These are phyloP conservation scores for Arthroderma sp. DNA, from an alignment of 2,329 filamentous ascomycete genomes.

Conservation along the genomic window DNA sequence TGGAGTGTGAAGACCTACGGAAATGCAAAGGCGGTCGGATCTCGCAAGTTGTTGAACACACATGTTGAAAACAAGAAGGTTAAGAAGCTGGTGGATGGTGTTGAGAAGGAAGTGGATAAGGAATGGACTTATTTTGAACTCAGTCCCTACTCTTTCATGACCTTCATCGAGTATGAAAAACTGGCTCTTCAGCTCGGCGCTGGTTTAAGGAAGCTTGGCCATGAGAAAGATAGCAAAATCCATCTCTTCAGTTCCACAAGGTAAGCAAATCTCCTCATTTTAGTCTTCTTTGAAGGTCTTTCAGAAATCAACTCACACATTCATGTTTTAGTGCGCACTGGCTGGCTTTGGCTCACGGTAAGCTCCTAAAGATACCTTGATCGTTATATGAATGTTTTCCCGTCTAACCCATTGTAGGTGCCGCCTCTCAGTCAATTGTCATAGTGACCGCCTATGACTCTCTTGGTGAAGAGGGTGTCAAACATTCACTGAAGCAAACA, in stretches of 20 bases:
- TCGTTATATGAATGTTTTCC: neutral
- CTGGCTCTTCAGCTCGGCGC: slow-evolving; percentile 55
- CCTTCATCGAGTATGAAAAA: slow-evolving; percentile 66
- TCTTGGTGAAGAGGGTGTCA: slow-evolving; percentile 22
- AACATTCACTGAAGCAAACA: slow-evolving; percentile 22
- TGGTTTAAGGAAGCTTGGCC: slow-evolving; percentile 60
- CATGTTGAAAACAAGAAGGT: slow-evolving; percentile 81
- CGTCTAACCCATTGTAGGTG: slow-evolving; percentile 29
- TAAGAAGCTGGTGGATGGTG: slow-evolving; percentile 74
- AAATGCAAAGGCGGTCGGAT: slow-evolving; percentile 53
- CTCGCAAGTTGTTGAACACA: slow-evolving; percentile 58
- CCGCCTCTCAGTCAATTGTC: slow-evolving; percentile 69
- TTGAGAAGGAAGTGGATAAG: slow-evolving; percentile 70
- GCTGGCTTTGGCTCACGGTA: slow-evolving; percentile 66
- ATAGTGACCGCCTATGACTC: slow-evolving; percentile 53
- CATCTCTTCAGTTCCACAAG: slow-evolving; percentile 79
- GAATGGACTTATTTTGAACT: slow-evolving; percentile 86
- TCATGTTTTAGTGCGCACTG: slow-evolving; percentile 52
- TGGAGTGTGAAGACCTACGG: slow-evolving; percentile 51
- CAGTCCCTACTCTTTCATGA: slow-evolving; percentile 60
- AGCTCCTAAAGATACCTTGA: slow-evolving; percentile 10
- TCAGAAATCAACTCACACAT: neutral
- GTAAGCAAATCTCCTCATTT: slow-evolving; percentile 28
- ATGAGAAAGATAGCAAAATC: slow-evolving; percentile 53
- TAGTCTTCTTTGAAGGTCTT: neutral